These are phyloP conservation scores for Naumovozyma castellii DNA, from an alignment of 805 yeast genomes.

Conservation along the genomic window DNA sequence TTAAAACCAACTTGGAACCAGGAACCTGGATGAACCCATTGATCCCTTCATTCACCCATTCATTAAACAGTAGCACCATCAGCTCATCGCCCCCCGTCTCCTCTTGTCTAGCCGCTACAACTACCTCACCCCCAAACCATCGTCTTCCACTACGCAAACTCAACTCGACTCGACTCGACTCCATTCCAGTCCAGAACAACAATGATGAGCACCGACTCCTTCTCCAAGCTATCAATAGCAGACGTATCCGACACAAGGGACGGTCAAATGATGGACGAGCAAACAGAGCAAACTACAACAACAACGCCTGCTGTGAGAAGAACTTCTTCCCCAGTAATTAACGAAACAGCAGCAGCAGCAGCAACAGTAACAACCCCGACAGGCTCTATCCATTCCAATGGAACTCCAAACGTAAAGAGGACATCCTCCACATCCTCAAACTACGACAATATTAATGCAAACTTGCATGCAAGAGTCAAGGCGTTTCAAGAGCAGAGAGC, in stretches of 20 bases:
- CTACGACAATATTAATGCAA: conserved; percentile 46
- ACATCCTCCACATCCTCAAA: conserved; percentile 24
- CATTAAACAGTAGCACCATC: too few relatives aligned
- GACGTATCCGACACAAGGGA: too few relatives aligned
- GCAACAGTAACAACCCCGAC: background rate
- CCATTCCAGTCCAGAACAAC: background rate
- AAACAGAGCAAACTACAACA: background rate
- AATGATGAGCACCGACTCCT: conserved; percentile 6
- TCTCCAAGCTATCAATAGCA: conserved; percentile 11
- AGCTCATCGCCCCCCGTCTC: too few relatives aligned
- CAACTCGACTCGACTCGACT: background rate
- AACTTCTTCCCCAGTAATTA: background rate
- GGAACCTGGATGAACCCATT: too few relatives aligned
- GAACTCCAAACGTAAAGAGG: conserved; percentile 5
- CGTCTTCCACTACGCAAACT: too few relatives aligned
- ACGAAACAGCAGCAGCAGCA: background rate
- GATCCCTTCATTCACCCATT: too few relatives aligned
- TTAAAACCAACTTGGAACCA: too few relatives aligned
- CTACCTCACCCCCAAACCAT: too few relatives aligned
- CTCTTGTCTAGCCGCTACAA: too few relatives aligned
- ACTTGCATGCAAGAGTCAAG: conserved; percentile 74
- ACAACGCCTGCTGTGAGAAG: background rate
- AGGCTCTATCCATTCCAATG: background rate
- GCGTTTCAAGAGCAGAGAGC: conserved; percentile 83
- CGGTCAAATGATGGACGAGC: conserved; percentile 1